Evolutionary conservation across 2,329 filamentous ascomycete genomes (phyloP).

Genomic region (Thelonectria rubi): DNA sequence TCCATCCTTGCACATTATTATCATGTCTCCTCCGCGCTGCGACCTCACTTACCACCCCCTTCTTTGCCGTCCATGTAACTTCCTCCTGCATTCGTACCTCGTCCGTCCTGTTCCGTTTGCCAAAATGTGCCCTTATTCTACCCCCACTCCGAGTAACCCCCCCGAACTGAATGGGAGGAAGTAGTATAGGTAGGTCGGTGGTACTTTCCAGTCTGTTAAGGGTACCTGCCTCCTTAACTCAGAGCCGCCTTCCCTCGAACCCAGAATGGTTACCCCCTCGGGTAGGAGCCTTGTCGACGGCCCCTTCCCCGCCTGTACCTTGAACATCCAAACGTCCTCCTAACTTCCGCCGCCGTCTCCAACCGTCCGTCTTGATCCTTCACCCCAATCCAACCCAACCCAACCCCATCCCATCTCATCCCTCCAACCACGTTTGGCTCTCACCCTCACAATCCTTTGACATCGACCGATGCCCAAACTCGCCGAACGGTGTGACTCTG

Average conservation of each 20-base stretch:
- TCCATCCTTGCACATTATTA: background rate
- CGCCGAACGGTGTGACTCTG: background rate
- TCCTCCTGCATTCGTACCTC: slow-evolving; percentile 7
- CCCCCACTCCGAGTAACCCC: slow-evolving; percentile 11
- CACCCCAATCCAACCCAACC: slow-evolving; percentile 5
- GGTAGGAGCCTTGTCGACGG: background rate
- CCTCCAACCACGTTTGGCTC: background rate
- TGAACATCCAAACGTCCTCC: background rate
- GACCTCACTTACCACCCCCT: slow-evolving; percentile 2
- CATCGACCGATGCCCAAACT: slow-evolving; percentile 3
- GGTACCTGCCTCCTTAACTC: slow-evolving; percentile 1
- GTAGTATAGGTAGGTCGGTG: background rate
- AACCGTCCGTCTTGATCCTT: background rate
- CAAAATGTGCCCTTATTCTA: background rate
- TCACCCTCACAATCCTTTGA: slow-evolving; percentile 2
- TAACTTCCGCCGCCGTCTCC: slow-evolving; percentile 3
- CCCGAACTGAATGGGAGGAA: background rate
- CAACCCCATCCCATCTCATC: background rate
- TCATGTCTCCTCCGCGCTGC: background rate
- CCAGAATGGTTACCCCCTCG: slow-evolving; percentile 3
- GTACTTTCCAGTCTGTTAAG: background rate
- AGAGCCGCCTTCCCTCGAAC: background rate
- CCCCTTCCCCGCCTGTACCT: slow-evolving; percentile 1
- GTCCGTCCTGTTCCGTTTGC: slow-evolving; percentile 2
- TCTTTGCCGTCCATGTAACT: background rate